Base-by-base conservation (phyloP, 2,329 filamentous ascomycete genomes). In the Nothomitra cinnamomea region DNA sequence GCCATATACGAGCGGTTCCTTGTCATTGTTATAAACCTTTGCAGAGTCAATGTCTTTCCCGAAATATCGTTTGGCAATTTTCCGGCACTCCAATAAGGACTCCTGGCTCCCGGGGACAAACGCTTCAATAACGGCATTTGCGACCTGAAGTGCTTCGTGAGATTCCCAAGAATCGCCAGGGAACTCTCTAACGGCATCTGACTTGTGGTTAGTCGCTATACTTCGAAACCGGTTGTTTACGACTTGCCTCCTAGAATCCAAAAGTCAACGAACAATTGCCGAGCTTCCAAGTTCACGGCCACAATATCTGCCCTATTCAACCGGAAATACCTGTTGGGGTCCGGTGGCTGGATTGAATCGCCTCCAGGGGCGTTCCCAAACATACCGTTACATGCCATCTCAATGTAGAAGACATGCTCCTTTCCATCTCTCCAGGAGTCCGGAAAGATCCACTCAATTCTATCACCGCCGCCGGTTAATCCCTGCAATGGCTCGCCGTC, bases 351-450 rank as follows among this genome's bases (percentile, higher is more conserved):
- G 60, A 95, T 96, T 32, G 76, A 80, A 65, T 94, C 87, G 24
- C 87, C 87, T 19, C 83, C 83, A 0, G 83, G 76, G 0, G 88
- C 84, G 65, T 95, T 95, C 60, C 92, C 92, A 69, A 96, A 96
- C 89, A 96, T 96, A 67, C 83, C 82, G 66, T 98, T 98, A 70
- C 92, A 96, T 19, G 92, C 92, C 86, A 96, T 95, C 70, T 98
- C 92, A 58, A 98, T 83, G 67, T 95, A 98, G 61, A 98, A 85
- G 17, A 76, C 80, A 66, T 96, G 89, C 62, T 88, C 79, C 65
- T 90, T 81, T 53, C 87, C 89, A 65, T 95, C 86, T 57, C 85
- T 78, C 70, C 85, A 95, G 15, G 73, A 72, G 51, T 86, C 73
- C 7, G 92, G 90, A 45, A 98, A 74, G 56, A 95, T 80, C 89